Conservation (phyloP, 2,329 filamentous ascomycete genomes). For the Leptographium galeiforme region DNA sequence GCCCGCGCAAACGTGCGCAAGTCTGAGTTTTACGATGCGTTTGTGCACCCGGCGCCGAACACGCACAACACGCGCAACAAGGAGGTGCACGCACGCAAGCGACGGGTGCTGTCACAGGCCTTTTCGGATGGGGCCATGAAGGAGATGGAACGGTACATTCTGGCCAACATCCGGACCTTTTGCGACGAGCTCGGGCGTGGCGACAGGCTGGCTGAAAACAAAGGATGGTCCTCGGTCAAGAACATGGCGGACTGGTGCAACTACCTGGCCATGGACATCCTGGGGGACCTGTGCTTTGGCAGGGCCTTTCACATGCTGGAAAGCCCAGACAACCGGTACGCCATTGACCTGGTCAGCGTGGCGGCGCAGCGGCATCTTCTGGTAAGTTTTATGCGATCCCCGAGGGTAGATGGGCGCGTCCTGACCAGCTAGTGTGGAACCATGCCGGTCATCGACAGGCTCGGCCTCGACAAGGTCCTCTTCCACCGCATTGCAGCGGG, state of each 20-base stretch:
- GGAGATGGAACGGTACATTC: conserved; percentile 54
- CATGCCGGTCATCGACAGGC: conserved; percentile 54
- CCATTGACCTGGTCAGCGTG: conserved; percentile 51
- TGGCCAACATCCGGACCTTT: conserved; percentile 53
- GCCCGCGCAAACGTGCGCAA: conserved; percentile 52
- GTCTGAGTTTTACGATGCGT: conserved; percentile 60
- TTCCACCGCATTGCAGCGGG: conserved; percentile 54
- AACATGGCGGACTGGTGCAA: conserved; percentile 53
- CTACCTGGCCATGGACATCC: conserved; percentile 49
- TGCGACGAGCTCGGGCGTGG: conserved; percentile 40
- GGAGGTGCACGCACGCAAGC: conserved; percentile 54
- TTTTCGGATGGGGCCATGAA: conserved; percentile 55
- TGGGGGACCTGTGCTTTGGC: conserved; percentile 47
- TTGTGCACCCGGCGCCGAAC: conserved; percentile 57
- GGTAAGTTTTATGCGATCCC: conserved; percentile 25
- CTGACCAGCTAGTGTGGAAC: conserved; percentile 44
- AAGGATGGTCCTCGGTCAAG: conserved; percentile 43
- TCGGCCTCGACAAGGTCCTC: conserved; percentile 53
- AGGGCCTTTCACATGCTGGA: conserved; percentile 52
- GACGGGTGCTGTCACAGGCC: conserved; percentile 57
- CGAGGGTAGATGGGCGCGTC: not conserved
- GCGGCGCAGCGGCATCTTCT: conserved; percentile 57
- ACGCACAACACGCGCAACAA: conserved; percentile 63
- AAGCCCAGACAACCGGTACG: conserved; percentile 47
- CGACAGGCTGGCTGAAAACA: conserved; percentile 25